phyloP scores from a whole-genome alignment of 352 stramenopile genomes.

The Pythium periplocum region DNA sequence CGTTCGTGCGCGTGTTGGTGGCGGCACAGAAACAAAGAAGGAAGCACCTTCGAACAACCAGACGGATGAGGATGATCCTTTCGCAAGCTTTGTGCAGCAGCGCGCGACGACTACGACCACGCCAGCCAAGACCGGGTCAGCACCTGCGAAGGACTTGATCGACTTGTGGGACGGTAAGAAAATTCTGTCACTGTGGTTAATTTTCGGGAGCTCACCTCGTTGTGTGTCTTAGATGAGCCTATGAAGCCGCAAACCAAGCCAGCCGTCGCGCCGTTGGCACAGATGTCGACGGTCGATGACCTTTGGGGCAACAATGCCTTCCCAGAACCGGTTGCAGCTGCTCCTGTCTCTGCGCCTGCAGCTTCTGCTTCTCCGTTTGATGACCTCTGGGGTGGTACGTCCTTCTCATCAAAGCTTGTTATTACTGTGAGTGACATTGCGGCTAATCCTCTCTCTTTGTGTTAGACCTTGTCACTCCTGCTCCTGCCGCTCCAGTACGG shows the following conservation, averaged over 20 bases:
- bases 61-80: constrained; percentile 50
- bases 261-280: background rate
- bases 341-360: constrained; percentile 1
- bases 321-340: constrained; percentile 2
- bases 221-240: constrained; percentile 15
- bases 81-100: constrained; percentile 56
- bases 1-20: constrained; percentile 28
- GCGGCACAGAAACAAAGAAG: constrained; percentile 19
- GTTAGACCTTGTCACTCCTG: background rate
- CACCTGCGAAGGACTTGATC: constrained; percentile 45
- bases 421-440: background rate
- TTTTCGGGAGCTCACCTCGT: background rate
- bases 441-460: constrained; percentile 1
- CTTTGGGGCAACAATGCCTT: constrained; percentile 13
- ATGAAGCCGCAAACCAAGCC: constrained; percentile 1
- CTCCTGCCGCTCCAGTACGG: too few relatives aligned
- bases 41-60: constrained; percentile 18
- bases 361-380: constrained; percentile 9
- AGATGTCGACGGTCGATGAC: constrained; percentile 5
- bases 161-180: constrained; percentile 57
- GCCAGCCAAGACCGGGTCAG: constrained; percentile 16
- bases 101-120: constrained; percentile 23
- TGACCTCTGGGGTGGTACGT: constrained; percentile 12
- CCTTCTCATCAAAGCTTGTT: background rate
- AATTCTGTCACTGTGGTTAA: background rate